phyloP scores from a whole-genome alignment of 495 filamentous ascomycete genomes.

The Aspergillus cavernicola region DNA sequence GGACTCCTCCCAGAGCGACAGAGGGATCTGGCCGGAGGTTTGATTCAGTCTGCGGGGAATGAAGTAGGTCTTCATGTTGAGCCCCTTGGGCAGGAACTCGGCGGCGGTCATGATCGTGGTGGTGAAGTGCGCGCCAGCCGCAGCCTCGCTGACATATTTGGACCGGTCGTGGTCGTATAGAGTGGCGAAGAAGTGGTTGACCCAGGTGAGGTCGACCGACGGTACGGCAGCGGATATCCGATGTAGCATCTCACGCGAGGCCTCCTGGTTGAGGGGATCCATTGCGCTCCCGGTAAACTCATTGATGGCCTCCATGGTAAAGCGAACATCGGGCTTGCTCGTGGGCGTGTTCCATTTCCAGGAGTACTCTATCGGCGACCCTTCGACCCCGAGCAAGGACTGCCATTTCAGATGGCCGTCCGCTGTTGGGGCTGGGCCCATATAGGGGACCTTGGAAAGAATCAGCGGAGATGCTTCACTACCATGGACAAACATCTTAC shows the following conservation, averaged over 20 bases:
- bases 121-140: neutral
- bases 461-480: no score
- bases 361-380: neutral
- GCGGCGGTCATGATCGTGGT: neutral
- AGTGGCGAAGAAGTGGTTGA: neutral
- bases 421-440: neutral
- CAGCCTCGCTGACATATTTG: neutral
- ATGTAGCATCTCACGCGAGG: neutral
- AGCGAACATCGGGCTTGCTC: neutral
- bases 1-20: neutral
- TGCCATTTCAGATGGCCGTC: neutral
- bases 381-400: neutral
- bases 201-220: neutral
- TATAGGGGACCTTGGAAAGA: neutral
- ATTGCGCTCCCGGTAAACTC: neutral
- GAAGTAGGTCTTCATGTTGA: neutral
- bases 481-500: neutral
- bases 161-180: neutral
- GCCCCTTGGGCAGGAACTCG: neutral
- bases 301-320: neutral
- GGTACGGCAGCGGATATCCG: neutral
- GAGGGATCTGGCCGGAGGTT: neutral
- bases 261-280: neutral
- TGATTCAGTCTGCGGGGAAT: neutral
- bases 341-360: constrained; percentile 1